Conservation (phyloP, 2,329 filamentous ascomycete species). For the Aspergillus neoniger region DNA sequence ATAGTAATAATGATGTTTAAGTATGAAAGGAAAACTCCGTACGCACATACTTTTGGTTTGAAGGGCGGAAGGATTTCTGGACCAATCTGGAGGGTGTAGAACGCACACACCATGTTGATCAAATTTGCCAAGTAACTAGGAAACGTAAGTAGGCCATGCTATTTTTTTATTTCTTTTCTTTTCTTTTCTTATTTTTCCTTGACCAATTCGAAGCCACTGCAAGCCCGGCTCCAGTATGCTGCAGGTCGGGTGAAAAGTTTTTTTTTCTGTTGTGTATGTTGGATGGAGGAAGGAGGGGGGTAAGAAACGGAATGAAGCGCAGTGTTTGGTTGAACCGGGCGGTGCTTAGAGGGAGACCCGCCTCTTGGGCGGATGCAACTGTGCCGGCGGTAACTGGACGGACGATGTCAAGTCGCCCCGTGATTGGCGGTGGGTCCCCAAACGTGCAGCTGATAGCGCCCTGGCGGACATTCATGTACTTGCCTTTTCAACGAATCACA, state of each 20-base stretch:
- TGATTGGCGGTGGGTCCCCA: conserved; percentile 18
- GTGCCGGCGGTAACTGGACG: conserved; percentile 14
- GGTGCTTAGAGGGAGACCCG: background rate
- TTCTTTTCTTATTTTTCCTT: background rate
- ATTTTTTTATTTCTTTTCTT: background rate
- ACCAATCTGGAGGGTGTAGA: background rate
- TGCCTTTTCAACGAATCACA: conserved; percentile 22
- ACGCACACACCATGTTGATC: conserved; percentile 12
- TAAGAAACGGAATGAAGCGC: conserved; percentile 10
- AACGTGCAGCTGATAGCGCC: conserved; percentile 30
- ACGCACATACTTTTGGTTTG: background rate
- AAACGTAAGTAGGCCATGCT: too few species aligned
- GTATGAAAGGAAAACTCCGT: background rate
- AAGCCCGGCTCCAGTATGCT: conserved; percentile 16
- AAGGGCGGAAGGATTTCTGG: background rate
- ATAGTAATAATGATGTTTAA: background rate
- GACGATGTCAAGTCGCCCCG: conserved; percentile 6
- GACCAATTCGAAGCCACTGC: background rate
- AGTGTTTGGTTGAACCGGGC: conserved; percentile 15
- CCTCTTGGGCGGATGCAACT: conserved; percentile 12
- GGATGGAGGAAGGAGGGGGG: conserved; percentile 13
- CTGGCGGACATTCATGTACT: conserved; percentile 23
- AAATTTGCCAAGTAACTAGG: background rate
- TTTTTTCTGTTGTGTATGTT: background rate
- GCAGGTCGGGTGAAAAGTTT: conserved; percentile 18